Evolutionary conservation across 2,329 filamentous ascomycete genomes (phyloP).

Genomic region (Aspergillus neoniger): DNA sequence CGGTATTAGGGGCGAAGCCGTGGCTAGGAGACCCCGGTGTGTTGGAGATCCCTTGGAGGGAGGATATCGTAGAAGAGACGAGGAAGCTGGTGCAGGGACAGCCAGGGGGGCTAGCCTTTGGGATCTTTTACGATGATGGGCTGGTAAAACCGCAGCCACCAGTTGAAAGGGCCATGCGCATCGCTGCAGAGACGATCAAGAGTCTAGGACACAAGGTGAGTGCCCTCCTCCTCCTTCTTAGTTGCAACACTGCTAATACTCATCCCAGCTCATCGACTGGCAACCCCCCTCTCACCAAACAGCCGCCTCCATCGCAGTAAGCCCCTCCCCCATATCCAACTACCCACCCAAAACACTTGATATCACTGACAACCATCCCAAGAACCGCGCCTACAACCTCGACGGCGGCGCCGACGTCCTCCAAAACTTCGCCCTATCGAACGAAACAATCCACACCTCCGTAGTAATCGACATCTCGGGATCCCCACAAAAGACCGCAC

Average conservation of each 20-base stretch:
- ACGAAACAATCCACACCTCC: constrained; percentile 54
- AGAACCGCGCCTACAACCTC: constrained; percentile 29
- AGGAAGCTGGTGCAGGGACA: constrained; percentile 42
- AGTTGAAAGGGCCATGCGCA: constrained; percentile 55
- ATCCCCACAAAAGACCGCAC: constrained; percentile 42
- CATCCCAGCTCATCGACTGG: constrained; percentile 57
- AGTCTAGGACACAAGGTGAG: constrained; percentile 54
- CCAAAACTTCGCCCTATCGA: constrained; percentile 55
- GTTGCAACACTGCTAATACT: background rate
- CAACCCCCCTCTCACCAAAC: constrained; percentile 54
- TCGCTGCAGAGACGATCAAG: constrained; percentile 52
- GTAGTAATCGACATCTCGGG: constrained; percentile 35
- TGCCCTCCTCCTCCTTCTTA: too few species aligned
- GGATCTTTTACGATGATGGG: constrained; percentile 56
- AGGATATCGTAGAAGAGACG: constrained; percentile 43
- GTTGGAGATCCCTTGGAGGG: constrained; percentile 66
- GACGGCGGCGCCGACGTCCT: constrained; percentile 57
- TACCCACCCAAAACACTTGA: too few species aligned
- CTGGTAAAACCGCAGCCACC: constrained; percentile 58
- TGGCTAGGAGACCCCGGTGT: constrained; percentile 69
- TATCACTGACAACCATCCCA: constrained; percentile 4
- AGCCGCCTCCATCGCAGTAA: constrained; percentile 44
- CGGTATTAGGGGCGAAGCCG: constrained; percentile 59
- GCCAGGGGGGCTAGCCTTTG: constrained; percentile 53
- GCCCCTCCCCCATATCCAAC: constrained; percentile 16